Evolutionary conservation across 192 early-diverging fungal genomes (phyloP), one percentile per base, ranked within the genome.

Genomic region (Phlyctochytrium planicorne): DNA sequence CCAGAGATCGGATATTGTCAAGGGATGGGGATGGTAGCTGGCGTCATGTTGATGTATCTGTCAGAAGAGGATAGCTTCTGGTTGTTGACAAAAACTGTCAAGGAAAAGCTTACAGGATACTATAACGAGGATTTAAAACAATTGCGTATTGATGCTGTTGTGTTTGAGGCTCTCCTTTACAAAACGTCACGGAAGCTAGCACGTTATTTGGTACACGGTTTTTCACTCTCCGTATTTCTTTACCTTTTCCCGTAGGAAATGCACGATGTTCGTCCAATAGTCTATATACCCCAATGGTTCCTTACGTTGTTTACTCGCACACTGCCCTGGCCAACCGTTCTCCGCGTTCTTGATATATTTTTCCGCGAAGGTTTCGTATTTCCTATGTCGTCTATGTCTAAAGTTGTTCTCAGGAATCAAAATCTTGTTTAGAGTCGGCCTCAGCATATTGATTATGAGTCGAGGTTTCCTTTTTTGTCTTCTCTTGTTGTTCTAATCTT

Each of bases 251-350:
- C n/a, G 27, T 63, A 89, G 87, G 81, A 78, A 14, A 67, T 79
- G 35, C 88, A 95, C 63, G 91, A 91, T 35, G 85, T 95, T 34
- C 78, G 83, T 27, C 93, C 93, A 2, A 72, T 97, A 34, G 95
- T 92, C 90, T 98, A 93, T 52, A 89, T 92, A 30, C 90, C 96
- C 2, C 90, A 91, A 33, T 98, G 96, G 96, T 96, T 97, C 62
- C 77, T 98, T 76, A 96, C 96, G 0, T 71, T 91, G 2, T 98
- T 91, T 65, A 97, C 94, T 2, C 80, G 90, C 78, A 78, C 89
- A 17, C 74, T 96, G 36, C 94, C 94, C 20, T 98, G 95, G 95
- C 75, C 83, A 1, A 84, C 93, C 1, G 93, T 91, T 1, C 77
- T 98, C 36, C 78, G 93, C 16, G 87, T 98, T 31, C 96, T 94